Base-by-base conservation (phyloP, 2,329 filamentous ascomycete genomes). In the Diaporthe velutina region DNA sequence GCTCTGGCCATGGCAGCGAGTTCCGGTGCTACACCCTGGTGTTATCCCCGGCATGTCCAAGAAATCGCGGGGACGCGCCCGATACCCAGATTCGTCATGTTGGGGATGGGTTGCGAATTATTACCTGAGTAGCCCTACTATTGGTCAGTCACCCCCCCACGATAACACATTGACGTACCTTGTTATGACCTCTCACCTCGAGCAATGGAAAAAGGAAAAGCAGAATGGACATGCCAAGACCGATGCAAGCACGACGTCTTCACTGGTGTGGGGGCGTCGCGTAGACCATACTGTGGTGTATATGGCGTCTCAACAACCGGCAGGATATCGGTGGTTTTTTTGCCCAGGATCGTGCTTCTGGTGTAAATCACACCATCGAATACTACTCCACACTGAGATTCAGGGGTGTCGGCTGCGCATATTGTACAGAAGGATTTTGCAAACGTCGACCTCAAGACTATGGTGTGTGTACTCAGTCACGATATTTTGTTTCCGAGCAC, bases 361-460 rank as follows among this genome's bases (percentile, higher is more conserved):
- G 38, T 45, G 38, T 30, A 45, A 64, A 64, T 64, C 25, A 64
- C 58, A 64, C 38, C 58, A 64, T 64, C 38, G 25, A 28, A 45
- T 22, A 12, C 3, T 30, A 30, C 58, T 64, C 58, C 58, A 64
- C 38, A 35, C 22, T 15, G 19, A 38, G 4, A 0, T 6, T 38
- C 33, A 15, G 10, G 33, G 55, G 19, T 5, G 3, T 7, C 40
- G 22, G 22, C 12, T 58, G 12, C 22, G 8, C 33, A 7, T 13
- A 38, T n/a, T n/a, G 33, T 58, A n/a, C 33, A 58, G 25, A 25
- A 15, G 2, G 6, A 13, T 8, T 3, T 7, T 5, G n/a, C 7
- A 3, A 61, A 22, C 58, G 9, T 64, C 17, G 40, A 19, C 3
- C 40, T 22, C 33, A 13, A 17, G 12, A 19, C 4, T 1, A 22